Evolutionary conservation across 768 basidiomycete species (phyloP).

Genomic region (Pisolithus marmoratus): DNA sequence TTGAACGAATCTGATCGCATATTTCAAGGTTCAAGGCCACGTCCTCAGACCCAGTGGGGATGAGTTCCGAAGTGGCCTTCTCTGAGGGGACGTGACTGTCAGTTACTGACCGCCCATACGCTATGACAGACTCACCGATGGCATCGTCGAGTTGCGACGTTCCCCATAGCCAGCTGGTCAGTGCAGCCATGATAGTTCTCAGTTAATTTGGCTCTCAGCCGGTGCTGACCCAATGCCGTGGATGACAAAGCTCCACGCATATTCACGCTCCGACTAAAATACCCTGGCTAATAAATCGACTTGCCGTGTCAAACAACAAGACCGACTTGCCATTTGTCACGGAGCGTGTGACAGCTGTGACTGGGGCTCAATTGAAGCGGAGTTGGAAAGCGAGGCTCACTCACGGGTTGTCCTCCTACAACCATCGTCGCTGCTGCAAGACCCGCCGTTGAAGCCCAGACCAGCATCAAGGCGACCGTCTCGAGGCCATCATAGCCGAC

Average conservation of each 20-base stretch:
- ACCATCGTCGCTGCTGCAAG: conserved; percentile 25
- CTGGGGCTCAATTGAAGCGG: conserved; percentile 26
- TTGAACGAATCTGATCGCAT: conserved; percentile 94
- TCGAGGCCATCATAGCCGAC: neutral
- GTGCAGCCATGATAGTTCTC: conserved; percentile 46
- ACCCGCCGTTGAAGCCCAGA: conserved; percentile 9
- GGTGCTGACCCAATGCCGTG: conserved; percentile 10
- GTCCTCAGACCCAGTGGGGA: conserved; percentile 80
- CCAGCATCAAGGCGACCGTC: neutral
- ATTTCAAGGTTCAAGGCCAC: conserved; percentile 93
- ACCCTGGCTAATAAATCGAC: neutral
- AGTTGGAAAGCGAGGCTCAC: conserved; percentile 27
- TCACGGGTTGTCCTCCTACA: conserved; percentile 30
- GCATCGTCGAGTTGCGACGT: conserved; percentile 79
- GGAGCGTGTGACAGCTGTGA: conserved; percentile 14
- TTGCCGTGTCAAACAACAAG: too few species aligned
- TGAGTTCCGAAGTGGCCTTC: conserved; percentile 88
- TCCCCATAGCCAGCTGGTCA: conserved; percentile 75
- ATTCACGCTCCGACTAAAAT: conserved; percentile 20
- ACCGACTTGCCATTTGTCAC: neutral
- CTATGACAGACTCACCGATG: conserved; percentile 49
- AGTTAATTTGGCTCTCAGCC: conserved; percentile 7
- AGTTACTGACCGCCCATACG: neutral
- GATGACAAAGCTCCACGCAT: conserved; percentile 7
- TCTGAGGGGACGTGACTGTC: conserved; percentile 41